Base-by-base conservation (phyloP, 2,329 filamentous ascomycete genomes). In the Periglandula ipomoeae region DNA sequence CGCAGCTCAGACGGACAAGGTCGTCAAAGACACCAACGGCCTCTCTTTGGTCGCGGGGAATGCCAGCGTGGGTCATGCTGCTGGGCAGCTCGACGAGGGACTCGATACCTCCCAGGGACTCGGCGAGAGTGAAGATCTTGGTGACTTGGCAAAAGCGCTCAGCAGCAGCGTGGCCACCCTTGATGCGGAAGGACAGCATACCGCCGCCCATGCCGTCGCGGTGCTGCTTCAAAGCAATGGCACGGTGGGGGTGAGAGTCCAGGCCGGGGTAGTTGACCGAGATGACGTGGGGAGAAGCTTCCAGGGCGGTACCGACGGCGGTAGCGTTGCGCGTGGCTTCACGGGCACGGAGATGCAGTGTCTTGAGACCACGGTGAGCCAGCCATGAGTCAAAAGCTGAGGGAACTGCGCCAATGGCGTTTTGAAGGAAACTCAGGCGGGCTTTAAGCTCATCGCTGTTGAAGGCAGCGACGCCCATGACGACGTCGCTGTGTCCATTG, bases 361-460 rank as follows among this genome's bases (percentile, higher is more conserved):
- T 98, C 78, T 98, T 98, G 58, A 96, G 79, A 58, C 93, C 93
- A 55, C 93, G 85, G 72, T 98, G 93, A 44, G 93, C 93, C 55
- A 98, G 87, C 93, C 93, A 98, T 72, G 85, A 89, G 75, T 98
- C 93, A 63, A 98, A 98, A 37, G 93, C 79, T 1, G 88, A 94
- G 46, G 93, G 93, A 4, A 98, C 86, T 53, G 91, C 91, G 54
- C 93, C 93, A 58, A 96, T 95, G 58, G 93, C 93, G 71, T 98
- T 98, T 67, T 98, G 93, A 35, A 98, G 78, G 76, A 97, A 98
- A 46, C 81, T 75, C 20, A 98, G 79, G 38, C 87, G 82, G 54
- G 84, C 73, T 63, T 83, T 82, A 57, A 98, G 76, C 17, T 81
- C 78, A 49, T 89, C 82, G 26, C 85, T 87, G 77, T 96, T 97